A percentile compares a stretch with the other conserved stretches of the same genome.
These are phyloP conservation scores for Eremothecium gossypii DNA, from an alignment of 1,139 yeast genomes.

Conservation along the genomic window DNA sequence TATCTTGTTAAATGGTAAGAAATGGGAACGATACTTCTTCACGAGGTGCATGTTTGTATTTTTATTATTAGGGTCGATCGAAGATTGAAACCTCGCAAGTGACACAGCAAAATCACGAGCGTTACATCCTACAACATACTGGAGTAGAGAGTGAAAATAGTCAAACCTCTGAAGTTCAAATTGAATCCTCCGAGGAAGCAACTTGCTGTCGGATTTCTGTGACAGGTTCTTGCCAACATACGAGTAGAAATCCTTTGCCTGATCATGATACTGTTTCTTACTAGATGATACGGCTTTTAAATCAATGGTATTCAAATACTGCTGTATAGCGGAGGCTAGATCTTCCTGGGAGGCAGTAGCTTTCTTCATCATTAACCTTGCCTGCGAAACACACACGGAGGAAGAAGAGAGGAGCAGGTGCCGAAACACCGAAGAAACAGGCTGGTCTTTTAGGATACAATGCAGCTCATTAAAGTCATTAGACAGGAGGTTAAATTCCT, in stretches of 20 bases:
- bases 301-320: slow-evolving; percentile 8
- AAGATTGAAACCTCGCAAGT: background rate
- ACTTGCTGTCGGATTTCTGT: slow-evolving; percentile 5
- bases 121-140: slow-evolving; percentile 18
- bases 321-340: slow-evolving; percentile 1
- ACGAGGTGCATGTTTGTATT: background rate
- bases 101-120: slow-evolving; percentile 3
- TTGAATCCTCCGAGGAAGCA: slow-evolving; percentile 10
- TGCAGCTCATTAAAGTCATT: slow-evolving; percentile 1
- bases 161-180: slow-evolving; percentile 68
- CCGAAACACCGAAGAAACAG: slow-evolving; percentile 1
- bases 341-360: background rate
- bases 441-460: background rate
- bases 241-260: slow-evolving; percentile 57
- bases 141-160: slow-evolving; percentile 56
- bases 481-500: slow-evolving; percentile 5
- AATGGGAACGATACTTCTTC: slow-evolving; percentile 1
- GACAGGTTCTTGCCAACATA: slow-evolving; percentile 9
- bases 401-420: slow-evolving; percentile 1
- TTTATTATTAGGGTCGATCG: background rate
- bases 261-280: slow-evolving; percentile 28
- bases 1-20: background rate
- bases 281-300: slow-evolving; percentile 13
- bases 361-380: background rate
- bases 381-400: background rate